Conservation (phyloP, 768 basidiomycete genomes). For the Naganishia randhawae region DNA sequence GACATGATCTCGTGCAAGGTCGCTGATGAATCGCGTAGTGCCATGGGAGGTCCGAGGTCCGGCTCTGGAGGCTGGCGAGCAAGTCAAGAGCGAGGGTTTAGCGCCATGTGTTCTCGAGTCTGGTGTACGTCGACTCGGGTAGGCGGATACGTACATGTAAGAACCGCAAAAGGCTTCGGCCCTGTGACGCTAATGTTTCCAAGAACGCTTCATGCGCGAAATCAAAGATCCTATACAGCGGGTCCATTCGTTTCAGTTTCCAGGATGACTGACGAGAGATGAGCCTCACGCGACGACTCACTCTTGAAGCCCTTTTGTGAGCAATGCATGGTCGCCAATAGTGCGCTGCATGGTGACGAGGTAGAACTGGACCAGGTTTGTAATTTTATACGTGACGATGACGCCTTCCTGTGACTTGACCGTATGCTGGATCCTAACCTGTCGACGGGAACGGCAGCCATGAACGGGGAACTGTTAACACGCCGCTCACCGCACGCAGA, state of each 20-base stretch:
- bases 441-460: background rate
- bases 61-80: slow-evolving; percentile 55
- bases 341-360: slow-evolving; percentile 86
- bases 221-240: slow-evolving; percentile 68
- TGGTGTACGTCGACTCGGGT: background rate
- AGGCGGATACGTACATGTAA: slow-evolving; percentile 51
- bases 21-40: slow-evolving; percentile 75
- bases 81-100: background rate
- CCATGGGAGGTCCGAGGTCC: slow-evolving; percentile 71
- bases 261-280: too few species aligned
- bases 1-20: slow-evolving; percentile 81
- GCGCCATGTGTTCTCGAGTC: too few species aligned
- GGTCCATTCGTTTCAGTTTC: too few species aligned
- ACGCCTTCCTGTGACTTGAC: slow-evolving; percentile 88
- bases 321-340: slow-evolving; percentile 73
- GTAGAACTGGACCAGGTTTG: slow-evolving; percentile 94
- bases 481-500: too few species aligned
- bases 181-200: slow-evolving; percentile 79
- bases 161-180: slow-evolving; percentile 59
- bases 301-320: slow-evolving; percentile 76
- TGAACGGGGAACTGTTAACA: slow-evolving; percentile 22
- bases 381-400: slow-evolving; percentile 85
- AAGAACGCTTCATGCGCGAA: slow-evolving; percentile 79
- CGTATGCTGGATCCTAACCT: slow-evolving; percentile 90
- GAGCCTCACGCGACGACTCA: slow-evolving; percentile 50